Percentiles rank a stretch among this genome's conserved stretches.
These are phyloP conservation scores for Amanita rubescens DNA, from an alignment of 768 basidiomycete genomes.

Conservation along the genomic window DNA sequence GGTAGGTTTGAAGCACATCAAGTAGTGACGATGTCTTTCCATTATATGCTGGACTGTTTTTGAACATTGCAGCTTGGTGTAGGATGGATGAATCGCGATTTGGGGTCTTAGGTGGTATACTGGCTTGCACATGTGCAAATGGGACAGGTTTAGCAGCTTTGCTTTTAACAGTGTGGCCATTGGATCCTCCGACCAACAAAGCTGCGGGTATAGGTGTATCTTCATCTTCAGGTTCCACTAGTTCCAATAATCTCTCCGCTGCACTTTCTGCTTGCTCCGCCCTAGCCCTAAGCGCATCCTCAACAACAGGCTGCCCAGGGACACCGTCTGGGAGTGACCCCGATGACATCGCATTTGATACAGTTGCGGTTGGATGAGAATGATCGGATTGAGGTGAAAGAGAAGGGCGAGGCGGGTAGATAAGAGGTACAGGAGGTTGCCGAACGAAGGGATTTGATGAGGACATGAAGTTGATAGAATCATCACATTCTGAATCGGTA, in stretches of 20 bases:
- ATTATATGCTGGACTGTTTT: constrained; percentile 68
- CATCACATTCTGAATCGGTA: constrained; percentile 57
- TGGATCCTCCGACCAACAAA: constrained; percentile 36
- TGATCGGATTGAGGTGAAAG: constrained; percentile 47
- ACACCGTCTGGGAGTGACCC: constrained; percentile 35
- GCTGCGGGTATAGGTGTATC: constrained; percentile 50
- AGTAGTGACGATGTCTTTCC: constrained; percentile 50
- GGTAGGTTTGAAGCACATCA: constrained; percentile 53
- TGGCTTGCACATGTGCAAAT: constrained; percentile 25
- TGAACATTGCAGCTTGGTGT: constrained; percentile 71
- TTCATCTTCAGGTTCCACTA: constrained; percentile 75
- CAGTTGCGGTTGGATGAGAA: constrained; percentile 38
- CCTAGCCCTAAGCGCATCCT: constrained; percentile 79
- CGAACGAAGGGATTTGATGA: constrained; percentile 65
- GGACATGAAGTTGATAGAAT: constrained; percentile 56
- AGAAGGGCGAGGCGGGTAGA: constrained; percentile 37
- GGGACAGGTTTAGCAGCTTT: constrained; percentile 31
- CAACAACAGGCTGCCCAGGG: constrained; percentile 48
- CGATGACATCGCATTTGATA: constrained; percentile 57
- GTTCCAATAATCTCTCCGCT: constrained; percentile 79
- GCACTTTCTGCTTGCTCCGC: constrained; percentile 94
- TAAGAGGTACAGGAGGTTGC: constrained; percentile 28
- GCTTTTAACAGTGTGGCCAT: constrained; percentile 26
- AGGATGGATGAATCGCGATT: constrained; percentile 51
- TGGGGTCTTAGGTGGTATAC: constrained; percentile 54